Conservation (phyloP, 306 rosid genomes). For the Casuarina equisetifolia region DNA sequence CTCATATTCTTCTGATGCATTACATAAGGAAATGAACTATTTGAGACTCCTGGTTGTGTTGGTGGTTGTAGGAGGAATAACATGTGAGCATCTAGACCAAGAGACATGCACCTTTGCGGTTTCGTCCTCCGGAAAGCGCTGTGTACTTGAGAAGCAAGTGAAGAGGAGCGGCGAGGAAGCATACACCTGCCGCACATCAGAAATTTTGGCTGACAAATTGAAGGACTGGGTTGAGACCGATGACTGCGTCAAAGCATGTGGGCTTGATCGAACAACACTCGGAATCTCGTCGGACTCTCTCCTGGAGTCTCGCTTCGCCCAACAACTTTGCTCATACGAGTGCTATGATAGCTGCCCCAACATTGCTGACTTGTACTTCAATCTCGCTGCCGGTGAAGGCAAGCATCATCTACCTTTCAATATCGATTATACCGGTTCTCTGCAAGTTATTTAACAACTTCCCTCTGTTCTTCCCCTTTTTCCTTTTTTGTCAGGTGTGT, state of each 20-base stretch:
- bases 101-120: constrained; percentile 72
- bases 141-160: constrained; percentile 73
- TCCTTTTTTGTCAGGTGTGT: constrained; percentile 51
- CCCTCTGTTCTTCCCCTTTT: too few species aligned
- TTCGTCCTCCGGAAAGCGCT: constrained; percentile 61
- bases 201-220: constrained; percentile 65
- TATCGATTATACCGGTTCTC: too few species aligned
- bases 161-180: constrained; percentile 67
- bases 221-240: constrained; percentile 64
- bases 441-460: not conserved
- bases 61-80: constrained; percentile 38
- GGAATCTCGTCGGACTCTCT: constrained; percentile 84
- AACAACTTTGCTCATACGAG: constrained; percentile 63
- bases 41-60: too few species aligned
- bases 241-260: constrained; percentile 64
- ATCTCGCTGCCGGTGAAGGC: constrained; percentile 94
- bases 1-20: too few species aligned
- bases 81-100: constrained; percentile 57
- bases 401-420: not conserved
- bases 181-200: constrained; percentile 69
- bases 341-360: constrained; percentile 72
- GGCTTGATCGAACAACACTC: constrained; percentile 57
- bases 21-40: too few species aligned
- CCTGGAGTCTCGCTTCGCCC: constrained; percentile 56
- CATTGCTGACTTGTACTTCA: constrained; percentile 72